These are phyloP conservation scores for Phytophthora tentaculata DNA, from an alignment of 352 stramenopile species.

Conservation along the genomic window DNA sequence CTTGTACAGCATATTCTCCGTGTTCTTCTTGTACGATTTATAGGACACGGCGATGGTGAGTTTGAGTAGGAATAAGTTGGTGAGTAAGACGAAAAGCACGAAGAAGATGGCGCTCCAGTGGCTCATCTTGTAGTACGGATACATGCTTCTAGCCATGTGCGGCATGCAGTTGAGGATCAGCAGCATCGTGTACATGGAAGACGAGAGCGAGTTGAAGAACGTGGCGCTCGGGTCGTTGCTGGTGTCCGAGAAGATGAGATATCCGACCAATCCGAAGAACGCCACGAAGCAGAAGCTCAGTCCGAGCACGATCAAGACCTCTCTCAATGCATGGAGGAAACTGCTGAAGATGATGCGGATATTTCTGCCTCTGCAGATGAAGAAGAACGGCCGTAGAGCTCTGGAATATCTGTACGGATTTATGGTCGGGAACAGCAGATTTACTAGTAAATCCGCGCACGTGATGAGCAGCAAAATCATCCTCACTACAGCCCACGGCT, in stretches of 20 bases:
- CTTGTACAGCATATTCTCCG: slow-evolving; percentile 87
- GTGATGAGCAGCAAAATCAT: slow-evolving; percentile 66
- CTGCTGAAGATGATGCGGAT: slow-evolving; percentile 88
- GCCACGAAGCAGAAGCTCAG: slow-evolving; percentile 78
- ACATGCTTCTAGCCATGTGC: slow-evolving; percentile 85
- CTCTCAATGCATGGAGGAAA: slow-evolving; percentile 72
- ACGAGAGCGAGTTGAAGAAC: slow-evolving; percentile 74
- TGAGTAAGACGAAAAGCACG: slow-evolving; percentile 79
- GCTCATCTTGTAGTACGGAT: slow-evolving; percentile 79
- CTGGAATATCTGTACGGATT: slow-evolving; percentile 76
- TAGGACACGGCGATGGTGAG: slow-evolving; percentile 87
- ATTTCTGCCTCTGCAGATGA: slow-evolving; percentile 79
- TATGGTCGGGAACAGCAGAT: slow-evolving; percentile 49
- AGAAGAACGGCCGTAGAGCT: slow-evolving; percentile 77
- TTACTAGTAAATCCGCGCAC: slow-evolving; percentile 54
- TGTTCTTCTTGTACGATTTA: slow-evolving; percentile 88
- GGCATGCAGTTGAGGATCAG: slow-evolving; percentile 82
- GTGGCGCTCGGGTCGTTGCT: slow-evolving; percentile 54
- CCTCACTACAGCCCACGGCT: slow-evolving; percentile 77
- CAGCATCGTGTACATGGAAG: slow-evolving; percentile 85
- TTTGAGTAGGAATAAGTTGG: slow-evolving; percentile 84
- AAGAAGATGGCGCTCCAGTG: slow-evolving; percentile 87
- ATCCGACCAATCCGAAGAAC: slow-evolving; percentile 82
- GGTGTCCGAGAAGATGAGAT: slow-evolving; percentile 79
- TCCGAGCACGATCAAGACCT: slow-evolving; percentile 75